A percentile compares a stretch with the other conserved stretches of the same genome.
Evolutionary conservation across 2,329 filamentous ascomycete species (phyloP).

Genomic region (Aspergillus sp.): DNA sequence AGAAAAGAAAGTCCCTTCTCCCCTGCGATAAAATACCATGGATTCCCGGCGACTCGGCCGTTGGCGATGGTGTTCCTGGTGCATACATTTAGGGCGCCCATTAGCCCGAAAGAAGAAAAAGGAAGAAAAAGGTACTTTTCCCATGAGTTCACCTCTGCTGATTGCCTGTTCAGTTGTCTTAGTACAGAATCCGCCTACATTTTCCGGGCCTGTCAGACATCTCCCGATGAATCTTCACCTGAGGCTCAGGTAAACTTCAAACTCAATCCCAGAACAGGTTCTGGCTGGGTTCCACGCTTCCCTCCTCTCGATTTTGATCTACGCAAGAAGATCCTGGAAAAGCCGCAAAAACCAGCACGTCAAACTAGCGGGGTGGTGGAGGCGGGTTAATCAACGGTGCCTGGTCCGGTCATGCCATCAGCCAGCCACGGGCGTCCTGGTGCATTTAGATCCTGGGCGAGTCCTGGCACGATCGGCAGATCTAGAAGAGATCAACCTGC

Average conservation of each 20-base stretch:
- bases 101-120: too few relatives aligned
- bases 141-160: neutral
- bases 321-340: neutral
- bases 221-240: neutral
- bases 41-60: too few relatives aligned
- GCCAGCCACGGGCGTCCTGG: neutral
- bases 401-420: neutral
- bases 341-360: neutral
- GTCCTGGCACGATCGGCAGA: neutral
- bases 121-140: neutral
- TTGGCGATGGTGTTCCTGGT: too few relatives aligned
- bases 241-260: neutral
- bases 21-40: too few relatives aligned
- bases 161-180: too few relatives aligned
- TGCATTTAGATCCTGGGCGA: neutral
- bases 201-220: neutral
- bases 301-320: neutral
- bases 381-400: neutral
- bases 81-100: too few relatives aligned
- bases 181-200: neutral
- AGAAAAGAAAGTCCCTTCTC: too few relatives aligned
- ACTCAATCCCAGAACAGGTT: neutral
- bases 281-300: neutral
- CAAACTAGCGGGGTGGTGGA: conserved; percentile 2
- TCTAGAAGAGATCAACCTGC: neutral